These are phyloP conservation scores for Penicillium cataractarum DNA, from an alignment of 495 filamentous ascomycete genomes.

Conservation along the genomic window DNA sequence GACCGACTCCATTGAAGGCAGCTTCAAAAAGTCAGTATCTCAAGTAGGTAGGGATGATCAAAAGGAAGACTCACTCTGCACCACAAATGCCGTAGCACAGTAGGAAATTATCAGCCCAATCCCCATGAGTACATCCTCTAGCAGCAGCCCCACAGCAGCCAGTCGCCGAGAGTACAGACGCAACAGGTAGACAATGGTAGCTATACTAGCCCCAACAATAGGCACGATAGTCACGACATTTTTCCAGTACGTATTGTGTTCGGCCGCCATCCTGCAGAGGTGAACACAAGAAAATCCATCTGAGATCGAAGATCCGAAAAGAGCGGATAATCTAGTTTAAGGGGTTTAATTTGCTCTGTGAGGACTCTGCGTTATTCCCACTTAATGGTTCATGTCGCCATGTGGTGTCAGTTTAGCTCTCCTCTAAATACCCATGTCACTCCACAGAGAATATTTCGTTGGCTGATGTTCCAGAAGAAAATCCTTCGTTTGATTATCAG, in stretches of 20 bases:
- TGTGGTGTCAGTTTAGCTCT: background rate
- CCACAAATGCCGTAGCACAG: slow-evolving; percentile 19
- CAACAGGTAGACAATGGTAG: slow-evolving; percentile 24
- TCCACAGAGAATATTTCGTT: no score
- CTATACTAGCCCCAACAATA: slow-evolving; percentile 19
- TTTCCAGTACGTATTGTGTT: slow-evolving; percentile 17
- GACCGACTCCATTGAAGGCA: background rate
- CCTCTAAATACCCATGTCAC: no score
- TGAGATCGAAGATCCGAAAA: background rate
- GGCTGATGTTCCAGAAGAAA: no score
- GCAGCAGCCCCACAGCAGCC: slow-evolving; percentile 2
- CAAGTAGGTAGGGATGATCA: background rate
- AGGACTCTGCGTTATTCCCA: background rate
- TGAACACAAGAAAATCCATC: background rate
- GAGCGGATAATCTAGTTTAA: background rate
- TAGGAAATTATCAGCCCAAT: slow-evolving; percentile 25
- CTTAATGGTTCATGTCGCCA: background rate
- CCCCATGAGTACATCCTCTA: slow-evolving; percentile 28
- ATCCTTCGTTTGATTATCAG: no score
- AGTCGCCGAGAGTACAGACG: slow-evolving; percentile 24
- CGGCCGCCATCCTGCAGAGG: background rate
- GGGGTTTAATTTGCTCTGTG: background rate
- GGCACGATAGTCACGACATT: slow-evolving; percentile 22
- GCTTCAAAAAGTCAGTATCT: background rate
- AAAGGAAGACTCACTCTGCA: slow-evolving; percentile 23